Evolutionary conservation across 2,329 filamentous ascomycete species (phyloP).

Genomic region (Diaporthe helianthi): DNA sequence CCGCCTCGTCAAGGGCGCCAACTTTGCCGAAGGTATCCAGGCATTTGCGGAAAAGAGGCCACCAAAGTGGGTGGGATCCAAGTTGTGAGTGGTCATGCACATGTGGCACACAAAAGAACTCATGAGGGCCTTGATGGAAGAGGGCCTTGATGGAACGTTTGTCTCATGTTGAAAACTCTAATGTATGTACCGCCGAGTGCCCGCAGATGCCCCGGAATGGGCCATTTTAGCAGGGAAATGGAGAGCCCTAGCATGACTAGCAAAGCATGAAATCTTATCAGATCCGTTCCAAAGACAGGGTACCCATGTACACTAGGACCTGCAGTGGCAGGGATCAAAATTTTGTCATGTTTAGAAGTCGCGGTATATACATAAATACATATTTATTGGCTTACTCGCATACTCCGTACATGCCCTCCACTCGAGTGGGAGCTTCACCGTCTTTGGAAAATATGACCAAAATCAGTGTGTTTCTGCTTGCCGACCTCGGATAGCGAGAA

Average conservation of each 20-base stretch:
- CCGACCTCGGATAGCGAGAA: neutral
- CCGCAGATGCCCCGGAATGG: no score
- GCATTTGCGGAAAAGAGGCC: slow-evolving; percentile 40
- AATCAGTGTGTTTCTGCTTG: neutral
- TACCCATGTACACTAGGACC: no score
- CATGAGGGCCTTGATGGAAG: no score
- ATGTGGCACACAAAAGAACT: neutral
- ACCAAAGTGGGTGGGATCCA: slow-evolving; percentile 39
- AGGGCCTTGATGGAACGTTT: neutral
- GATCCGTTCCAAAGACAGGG: slow-evolving; percentile 11
- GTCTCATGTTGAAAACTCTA: neutral
- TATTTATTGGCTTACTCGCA: neutral
- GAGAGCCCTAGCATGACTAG: neutral
- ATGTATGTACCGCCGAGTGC: slow-evolving; percentile 8
- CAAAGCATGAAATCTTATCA: slow-evolving; percentile 29
- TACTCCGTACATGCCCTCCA: neutral
- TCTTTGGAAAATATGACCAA: neutral
- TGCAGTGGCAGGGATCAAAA: neutral
- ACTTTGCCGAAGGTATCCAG: slow-evolving; percentile 41
- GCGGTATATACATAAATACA: neutral
- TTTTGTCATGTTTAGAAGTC: neutral
- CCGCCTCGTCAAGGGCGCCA: slow-evolving; percentile 38
- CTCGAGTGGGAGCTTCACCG: neutral
- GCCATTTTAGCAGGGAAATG: no score
- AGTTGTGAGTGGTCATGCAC: slow-evolving; percentile 36